Conservation (phyloP, 2,329 filamentous ascomycete genomes). For the Aspergillus melleus region DNA sequence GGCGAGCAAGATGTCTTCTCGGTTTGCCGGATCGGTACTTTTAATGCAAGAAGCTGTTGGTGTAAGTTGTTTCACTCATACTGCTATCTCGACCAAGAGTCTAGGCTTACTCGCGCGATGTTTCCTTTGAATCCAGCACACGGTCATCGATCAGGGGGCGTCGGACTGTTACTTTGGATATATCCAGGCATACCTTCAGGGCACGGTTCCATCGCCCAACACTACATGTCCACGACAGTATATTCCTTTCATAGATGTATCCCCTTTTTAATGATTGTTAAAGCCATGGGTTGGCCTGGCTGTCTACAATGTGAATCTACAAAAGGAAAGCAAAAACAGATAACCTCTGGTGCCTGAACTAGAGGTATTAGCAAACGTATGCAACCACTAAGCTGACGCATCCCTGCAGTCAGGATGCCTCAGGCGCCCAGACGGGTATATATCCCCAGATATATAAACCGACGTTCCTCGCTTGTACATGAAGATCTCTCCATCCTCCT, state of each 20-base stretch:
- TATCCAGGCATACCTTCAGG: conserved; percentile 40
- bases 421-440: too few relatives aligned
- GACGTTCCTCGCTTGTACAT: too few relatives aligned
- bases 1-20: not conserved
- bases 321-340: too few relatives aligned
- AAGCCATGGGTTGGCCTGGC: too few relatives aligned
- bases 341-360: too few relatives aligned
- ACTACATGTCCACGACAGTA: conserved; percentile 30
- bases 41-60: conserved; percentile 18
- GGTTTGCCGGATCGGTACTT: conserved; percentile 10
- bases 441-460: too few relatives aligned
- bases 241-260: conserved; percentile 6
- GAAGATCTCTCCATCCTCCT: too few relatives aligned
- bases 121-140: conserved; percentile 19
- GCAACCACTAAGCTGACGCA: too few relatives aligned
- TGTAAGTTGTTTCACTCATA: conserved; percentile 14
- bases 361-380: too few relatives aligned
- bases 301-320: too few relatives aligned
- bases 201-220: conserved; percentile 32
- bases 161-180: conserved; percentile 40
- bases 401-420: too few relatives aligned
- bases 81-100: conserved; percentile 5
- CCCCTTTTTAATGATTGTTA: not conserved
- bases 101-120: conserved; percentile 7
- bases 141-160: conserved; percentile 41